Evolutionary conservation across 1,284 basidiomycete species (phyloP).

Genomic region (Papiliotrema terrestris): DNA sequence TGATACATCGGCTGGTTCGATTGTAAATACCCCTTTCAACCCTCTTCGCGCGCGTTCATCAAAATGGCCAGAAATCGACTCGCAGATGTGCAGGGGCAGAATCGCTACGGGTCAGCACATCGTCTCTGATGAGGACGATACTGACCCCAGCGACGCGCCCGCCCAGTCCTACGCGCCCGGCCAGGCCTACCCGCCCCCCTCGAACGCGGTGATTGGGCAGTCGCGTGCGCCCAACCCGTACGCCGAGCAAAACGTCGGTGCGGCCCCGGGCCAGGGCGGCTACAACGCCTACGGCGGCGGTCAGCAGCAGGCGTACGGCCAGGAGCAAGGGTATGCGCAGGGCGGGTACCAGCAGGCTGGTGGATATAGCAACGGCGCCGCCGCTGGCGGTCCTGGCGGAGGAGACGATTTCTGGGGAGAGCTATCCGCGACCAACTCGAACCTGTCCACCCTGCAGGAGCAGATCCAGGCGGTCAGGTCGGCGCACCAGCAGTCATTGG

Average conservation of each 20-base stretch:
- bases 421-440: constrained; percentile 28
- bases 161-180: not conserved
- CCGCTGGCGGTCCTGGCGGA: constrained; percentile 9
- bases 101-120: not conserved
- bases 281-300: constrained; percentile 23
- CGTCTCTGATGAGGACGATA: no score
- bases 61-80: constrained; percentile 37
- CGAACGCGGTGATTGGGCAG: constrained; percentile 34
- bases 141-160: not conserved
- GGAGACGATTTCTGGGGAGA: constrained; percentile 46
- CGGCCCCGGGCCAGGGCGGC: constrained; percentile 13
- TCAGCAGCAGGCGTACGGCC: constrained; percentile 9
- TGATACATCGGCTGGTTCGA: not conserved
- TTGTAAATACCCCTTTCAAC: not conserved
- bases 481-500: constrained; percentile 35
- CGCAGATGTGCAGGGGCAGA: constrained; percentile 13
- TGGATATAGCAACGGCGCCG: constrained; percentile 22
- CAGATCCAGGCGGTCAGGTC: constrained; percentile 43
- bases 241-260: constrained; percentile 25
- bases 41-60: not conserved
- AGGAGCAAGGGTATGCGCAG: constrained; percentile 6
- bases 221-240: constrained; percentile 36
- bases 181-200: constrained; percentile 27
- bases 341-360: constrained; percentile 32
- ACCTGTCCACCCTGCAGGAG: constrained; percentile 43